A percentile compares a stretch with the other conserved stretches of the same genome.
phyloP scores from a whole-genome alignment of 176 grass and related monocot species.

The Oryza meyeriana region DNA sequence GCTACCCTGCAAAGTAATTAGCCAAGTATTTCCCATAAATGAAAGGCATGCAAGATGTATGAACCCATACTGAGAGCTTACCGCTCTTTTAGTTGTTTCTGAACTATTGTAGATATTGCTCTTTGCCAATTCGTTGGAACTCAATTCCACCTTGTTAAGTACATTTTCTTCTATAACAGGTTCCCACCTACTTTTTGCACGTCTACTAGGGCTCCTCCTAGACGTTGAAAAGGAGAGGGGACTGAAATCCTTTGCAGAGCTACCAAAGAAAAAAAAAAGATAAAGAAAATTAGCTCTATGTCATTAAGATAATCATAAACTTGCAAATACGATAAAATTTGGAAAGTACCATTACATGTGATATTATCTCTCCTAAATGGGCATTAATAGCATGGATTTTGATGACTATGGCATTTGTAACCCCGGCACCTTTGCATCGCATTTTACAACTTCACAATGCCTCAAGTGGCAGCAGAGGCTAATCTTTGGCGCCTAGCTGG shows the following conservation, averaged over 20 bases:
- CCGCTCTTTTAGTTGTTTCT: constrained; percentile 49
- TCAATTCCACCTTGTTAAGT: constrained; percentile 39
- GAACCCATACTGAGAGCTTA: constrained; percentile 27
- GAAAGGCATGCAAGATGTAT: neutral
- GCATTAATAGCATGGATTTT: neutral
- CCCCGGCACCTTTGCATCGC: neutral
- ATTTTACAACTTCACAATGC: neutral
- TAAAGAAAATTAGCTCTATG: neutral
- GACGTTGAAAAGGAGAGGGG: constrained; percentile 42
- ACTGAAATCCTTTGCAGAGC: constrained; percentile 47
- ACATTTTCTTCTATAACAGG: constrained; percentile 58
- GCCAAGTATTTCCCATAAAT: constrained; percentile 13
- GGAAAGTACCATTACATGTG: neutral
- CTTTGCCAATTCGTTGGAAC: constrained; percentile 36
- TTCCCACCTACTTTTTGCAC: constrained; percentile 83
- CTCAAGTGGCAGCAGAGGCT: too few species aligned
- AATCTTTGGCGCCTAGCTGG: too few species aligned
- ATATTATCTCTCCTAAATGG: neutral
- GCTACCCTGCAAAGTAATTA: constrained; percentile 40
- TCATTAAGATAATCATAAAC: neutral
- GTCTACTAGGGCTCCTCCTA: constrained; percentile 47
- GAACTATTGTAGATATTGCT: constrained; percentile 33
- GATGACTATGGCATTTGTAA: neutral
- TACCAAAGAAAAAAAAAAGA: constrained; percentile 47
- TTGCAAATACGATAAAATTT: neutral